These are phyloP conservation scores for Pseudopyricularia cyperi DNA, from an alignment of 2,329 filamentous ascomycete species.

Conservation along the genomic window DNA sequence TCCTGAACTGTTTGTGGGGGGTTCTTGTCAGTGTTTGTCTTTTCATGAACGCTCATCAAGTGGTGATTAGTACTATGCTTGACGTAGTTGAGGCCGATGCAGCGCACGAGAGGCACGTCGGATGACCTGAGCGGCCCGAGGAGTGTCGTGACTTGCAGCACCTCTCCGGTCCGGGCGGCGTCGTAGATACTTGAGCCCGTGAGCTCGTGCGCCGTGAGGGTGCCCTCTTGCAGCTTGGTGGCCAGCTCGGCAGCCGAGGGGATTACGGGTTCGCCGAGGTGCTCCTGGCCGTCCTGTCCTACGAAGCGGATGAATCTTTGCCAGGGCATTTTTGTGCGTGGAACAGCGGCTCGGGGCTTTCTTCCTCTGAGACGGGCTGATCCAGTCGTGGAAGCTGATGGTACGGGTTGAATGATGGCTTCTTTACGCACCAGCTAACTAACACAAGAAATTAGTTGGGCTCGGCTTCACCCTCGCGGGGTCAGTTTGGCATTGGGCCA, in stretches of 20 bases:
- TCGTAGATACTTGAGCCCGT: not conserved
- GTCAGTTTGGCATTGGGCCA: too few species aligned
- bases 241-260: not conserved
- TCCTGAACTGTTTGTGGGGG: slow-evolving; percentile 28
- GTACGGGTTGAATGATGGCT: too few species aligned
- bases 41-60: too few species aligned
- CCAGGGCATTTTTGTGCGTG: not conserved
- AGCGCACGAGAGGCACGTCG: slow-evolving; percentile 2
- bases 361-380: too few species aligned
- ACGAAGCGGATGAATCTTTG: slow-evolving; percentile 1
- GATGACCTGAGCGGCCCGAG: not conserved
- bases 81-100: slow-evolving; percentile 5
- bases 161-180: not conserved
- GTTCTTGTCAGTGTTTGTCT: not conserved
- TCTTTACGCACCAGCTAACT: too few species aligned
- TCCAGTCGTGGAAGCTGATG: too few species aligned
- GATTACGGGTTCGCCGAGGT: slow-evolving; percentile 1
- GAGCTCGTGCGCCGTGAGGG: not conserved
- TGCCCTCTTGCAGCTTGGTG: not conserved
- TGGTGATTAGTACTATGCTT: slow-evolving; percentile 1
- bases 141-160: not conserved
- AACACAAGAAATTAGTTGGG: too few species aligned
- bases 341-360: too few species aligned
- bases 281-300: slow-evolving; percentile 2
- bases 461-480: too few species aligned